Percentiles rank a stretch among this genome's conserved stretches.
These are phyloP conservation scores for Pichia sp. DNA, from an alignment of 1,139 yeast genomes.

Conservation along the genomic window DNA sequence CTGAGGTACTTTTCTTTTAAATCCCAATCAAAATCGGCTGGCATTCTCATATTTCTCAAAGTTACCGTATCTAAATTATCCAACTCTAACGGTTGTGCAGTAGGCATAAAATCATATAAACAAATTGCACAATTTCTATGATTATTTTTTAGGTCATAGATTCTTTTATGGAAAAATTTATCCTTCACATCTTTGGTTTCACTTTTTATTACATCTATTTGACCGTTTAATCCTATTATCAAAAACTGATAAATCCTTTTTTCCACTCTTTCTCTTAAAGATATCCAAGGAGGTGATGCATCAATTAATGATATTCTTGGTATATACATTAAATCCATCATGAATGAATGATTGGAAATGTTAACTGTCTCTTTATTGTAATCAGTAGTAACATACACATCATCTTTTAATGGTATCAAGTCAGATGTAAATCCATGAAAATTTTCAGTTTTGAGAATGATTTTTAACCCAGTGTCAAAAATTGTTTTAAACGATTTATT, in stretches of 20 bases:
- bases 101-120: not conserved
- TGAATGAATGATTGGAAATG: not conserved
- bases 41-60: not conserved
- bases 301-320: slow-evolving; percentile 36
- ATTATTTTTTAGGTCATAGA: not conserved
- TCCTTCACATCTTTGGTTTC: not conserved
- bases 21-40: not conserved
- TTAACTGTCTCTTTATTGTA: not conserved
- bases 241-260: slow-evolving; percentile 22
- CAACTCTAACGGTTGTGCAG: not conserved
- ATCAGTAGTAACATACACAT: not conserved
- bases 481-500: not conserved
- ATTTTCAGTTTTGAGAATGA: not conserved
- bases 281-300: slow-evolving; percentile 35
- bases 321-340: slow-evolving; percentile 19
- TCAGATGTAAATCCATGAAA: not conserved
- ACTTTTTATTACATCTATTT: slow-evolving; percentile 31
- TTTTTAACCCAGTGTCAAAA: not conserved
- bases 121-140: not conserved
- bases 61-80: not conserved
- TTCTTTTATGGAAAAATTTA: not conserved
- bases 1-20: not conserved
- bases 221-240: slow-evolving; percentile 47
- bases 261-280: not conserved
- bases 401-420: not conserved